Evolutionary conservation across 1,284 basidiomycete species (phyloP).

Genomic region (Sporisorium sorghi): DNA sequence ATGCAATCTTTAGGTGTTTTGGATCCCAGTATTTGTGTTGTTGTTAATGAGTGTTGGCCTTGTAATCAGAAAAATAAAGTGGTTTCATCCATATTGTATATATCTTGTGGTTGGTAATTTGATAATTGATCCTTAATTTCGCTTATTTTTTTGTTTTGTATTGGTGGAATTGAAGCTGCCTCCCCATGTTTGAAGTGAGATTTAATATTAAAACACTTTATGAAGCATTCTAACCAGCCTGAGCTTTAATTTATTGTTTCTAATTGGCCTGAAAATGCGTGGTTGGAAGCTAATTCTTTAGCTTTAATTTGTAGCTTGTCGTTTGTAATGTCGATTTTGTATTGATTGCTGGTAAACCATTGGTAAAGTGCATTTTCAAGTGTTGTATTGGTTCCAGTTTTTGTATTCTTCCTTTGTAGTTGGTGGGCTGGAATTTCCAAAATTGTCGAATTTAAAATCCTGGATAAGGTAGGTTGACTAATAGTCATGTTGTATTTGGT

Average conservation of each 20-base stretch:
- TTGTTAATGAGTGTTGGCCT: not conserved
- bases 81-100: too few species aligned
- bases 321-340: conserved; percentile 6
- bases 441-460: too few species aligned
- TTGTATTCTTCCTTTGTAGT: too few species aligned
- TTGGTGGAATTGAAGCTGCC: conserved; percentile 1
- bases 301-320: conserved; percentile 1
- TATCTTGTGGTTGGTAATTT: too few species aligned
- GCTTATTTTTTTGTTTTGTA: conserved; percentile 1
- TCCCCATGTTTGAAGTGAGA: conserved; percentile 4
- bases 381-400: not conserved
- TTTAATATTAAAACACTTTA: conserved; percentile 6
- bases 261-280: not conserved
- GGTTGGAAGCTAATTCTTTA: not conserved
- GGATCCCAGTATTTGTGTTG: too few species aligned
- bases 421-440: too few species aligned
- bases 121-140: not conserved
- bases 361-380: conserved; percentile 7
- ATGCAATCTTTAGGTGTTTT: not conserved
- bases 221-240: conserved; percentile 10
- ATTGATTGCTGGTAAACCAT: not conserved
- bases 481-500: too few species aligned
- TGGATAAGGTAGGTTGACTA: too few species aligned
- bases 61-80: too few species aligned
- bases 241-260: not conserved